These are phyloP conservation scores for Neoboletus subvelutipes DNA, from an alignment of 768 basidiomycete species.

Conservation along the genomic window DNA sequence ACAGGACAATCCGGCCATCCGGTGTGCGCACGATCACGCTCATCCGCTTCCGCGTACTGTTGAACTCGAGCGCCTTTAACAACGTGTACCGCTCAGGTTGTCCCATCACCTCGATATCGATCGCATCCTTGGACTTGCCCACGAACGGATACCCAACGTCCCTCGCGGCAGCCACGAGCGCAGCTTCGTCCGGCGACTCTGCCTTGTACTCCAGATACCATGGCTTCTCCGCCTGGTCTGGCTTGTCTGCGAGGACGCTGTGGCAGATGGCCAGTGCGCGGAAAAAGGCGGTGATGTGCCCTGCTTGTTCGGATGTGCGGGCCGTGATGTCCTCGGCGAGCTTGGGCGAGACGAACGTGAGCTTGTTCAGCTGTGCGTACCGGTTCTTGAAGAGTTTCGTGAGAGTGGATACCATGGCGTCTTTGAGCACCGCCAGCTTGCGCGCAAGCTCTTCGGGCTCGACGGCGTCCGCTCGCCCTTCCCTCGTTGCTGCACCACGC, in stretches of 20 bases:
- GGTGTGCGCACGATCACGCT: slow-evolving; percentile 86
- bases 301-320: slow-evolving; percentile 55
- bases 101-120: slow-evolving; percentile 93
- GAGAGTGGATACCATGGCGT: slow-evolving; percentile 75
- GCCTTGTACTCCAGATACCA: slow-evolving; percentile 86
- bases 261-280: slow-evolving; percentile 95
- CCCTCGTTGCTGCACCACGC: slow-evolving; percentile 83
- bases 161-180: slow-evolving; percentile 86
- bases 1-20: slow-evolving; percentile 77
- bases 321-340: slow-evolving; percentile 78
- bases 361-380: slow-evolving; percentile 73
- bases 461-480: slow-evolving; percentile 64
- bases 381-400: slow-evolving; percentile 84
- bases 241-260: slow-evolving; percentile 79
- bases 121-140: slow-evolving; percentile 62
- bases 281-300: slow-evolving; percentile 80
- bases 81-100: slow-evolving; percentile 78
- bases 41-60: slow-evolving; percentile 93
- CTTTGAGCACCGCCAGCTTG: slow-evolving; percentile 64
- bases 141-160: slow-evolving; percentile 94
- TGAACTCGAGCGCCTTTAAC: slow-evolving; percentile 89
- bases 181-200: slow-evolving; percentile 94
- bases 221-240: slow-evolving; percentile 60
- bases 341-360: slow-evolving; percentile 86
- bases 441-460: slow-evolving; percentile 71